Percentiles rank a stretch among this genome's conserved stretches.
Conservation (phyloP, 345 rosid species). For the Dipteronia dyeriana region DNA sequence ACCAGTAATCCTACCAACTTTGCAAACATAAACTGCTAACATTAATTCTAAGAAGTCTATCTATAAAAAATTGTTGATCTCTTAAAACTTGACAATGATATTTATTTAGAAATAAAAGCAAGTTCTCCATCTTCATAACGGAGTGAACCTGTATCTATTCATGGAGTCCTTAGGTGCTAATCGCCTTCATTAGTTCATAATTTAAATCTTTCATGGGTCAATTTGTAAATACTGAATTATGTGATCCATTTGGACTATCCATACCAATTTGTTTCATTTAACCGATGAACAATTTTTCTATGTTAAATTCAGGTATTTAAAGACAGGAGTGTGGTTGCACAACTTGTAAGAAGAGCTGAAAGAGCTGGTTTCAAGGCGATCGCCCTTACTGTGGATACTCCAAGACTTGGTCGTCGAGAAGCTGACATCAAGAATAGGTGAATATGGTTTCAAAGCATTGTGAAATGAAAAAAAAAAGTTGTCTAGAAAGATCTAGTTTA, state of each 20-base stretch:
- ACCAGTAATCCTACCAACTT: neutral
- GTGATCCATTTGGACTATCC: neutral
- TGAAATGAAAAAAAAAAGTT: neutral
- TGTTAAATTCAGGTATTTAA: conserved; percentile 54
- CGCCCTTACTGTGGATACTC: conserved; percentile 93
- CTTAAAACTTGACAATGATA: no score
- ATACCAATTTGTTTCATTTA: neutral
- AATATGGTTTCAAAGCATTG: conserved; percentile 4
- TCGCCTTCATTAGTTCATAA: neutral
- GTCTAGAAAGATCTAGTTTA: neutral
- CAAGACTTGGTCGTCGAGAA: conserved; percentile 92
- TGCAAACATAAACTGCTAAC: neutral
- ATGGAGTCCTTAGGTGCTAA: neutral
- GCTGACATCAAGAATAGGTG: conserved; percentile 95
- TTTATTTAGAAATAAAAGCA: neutral
- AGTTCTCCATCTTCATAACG: no score
- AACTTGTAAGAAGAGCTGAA: conserved; percentile 90
- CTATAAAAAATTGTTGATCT: no score
- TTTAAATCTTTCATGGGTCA: neutral
- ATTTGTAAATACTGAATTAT: neutral
- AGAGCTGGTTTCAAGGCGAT: conserved; percentile 93
- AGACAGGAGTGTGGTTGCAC: conserved; percentile 83
- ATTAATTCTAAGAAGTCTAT: neutral
- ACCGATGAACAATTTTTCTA: neutral
- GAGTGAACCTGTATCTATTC: neutral